Evolutionary conservation across 2,329 filamentous ascomycete genomes (phyloP).

Genomic region (Paraphoma chrysanthemicola): DNA sequence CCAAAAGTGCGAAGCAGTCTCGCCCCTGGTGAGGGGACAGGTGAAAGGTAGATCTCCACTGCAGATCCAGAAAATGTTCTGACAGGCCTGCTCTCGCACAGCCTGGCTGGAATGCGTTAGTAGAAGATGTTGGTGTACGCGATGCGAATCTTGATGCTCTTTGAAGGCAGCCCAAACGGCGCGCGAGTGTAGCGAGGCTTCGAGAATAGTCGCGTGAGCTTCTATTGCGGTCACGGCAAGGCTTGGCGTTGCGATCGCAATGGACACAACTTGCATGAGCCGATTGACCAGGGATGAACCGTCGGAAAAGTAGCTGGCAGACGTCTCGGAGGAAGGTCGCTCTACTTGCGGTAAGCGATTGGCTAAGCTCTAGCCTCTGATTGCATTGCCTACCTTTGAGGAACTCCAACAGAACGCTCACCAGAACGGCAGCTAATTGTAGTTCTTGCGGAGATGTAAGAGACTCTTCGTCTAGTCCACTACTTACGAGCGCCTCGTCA

Average conservation of each 20-base stretch:
- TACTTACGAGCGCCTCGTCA: slow-evolving; percentile 37
- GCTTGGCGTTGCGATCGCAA: slow-evolving; percentile 23
- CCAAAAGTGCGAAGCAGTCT: slow-evolving; percentile 47
- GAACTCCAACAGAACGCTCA: slow-evolving; percentile 39
- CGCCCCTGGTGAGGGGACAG: slow-evolving; percentile 34
- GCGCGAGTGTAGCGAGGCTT: slow-evolving; percentile 45
- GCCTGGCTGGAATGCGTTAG: slow-evolving; percentile 28
- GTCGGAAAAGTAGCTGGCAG: slow-evolving; percentile 42
- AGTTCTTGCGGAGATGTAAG: slow-evolving; percentile 28
- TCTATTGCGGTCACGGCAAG: slow-evolving; percentile 25
- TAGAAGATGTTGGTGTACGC: slow-evolving; percentile 42
- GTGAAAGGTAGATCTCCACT: slow-evolving; percentile 43
- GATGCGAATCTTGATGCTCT: slow-evolving; percentile 21
- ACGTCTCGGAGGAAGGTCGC: slow-evolving; percentile 39
- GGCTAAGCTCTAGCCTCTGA: slow-evolving; percentile 1
- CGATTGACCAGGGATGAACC: slow-evolving; percentile 35
- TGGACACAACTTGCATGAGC: slow-evolving; percentile 34
- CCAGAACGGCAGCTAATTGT: slow-evolving; percentile 35
- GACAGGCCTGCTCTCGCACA: slow-evolving; percentile 35
- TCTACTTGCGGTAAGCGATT: slow-evolving; percentile 40
- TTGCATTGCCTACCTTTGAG: slow-evolving; percentile 37
- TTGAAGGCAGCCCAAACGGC: slow-evolving; percentile 44
- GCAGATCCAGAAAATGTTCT: slow-evolving; percentile 44
- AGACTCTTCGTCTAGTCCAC: slow-evolving; percentile 28
- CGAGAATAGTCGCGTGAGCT: slow-evolving; percentile 43